Base-by-base conservation (phyloP, 2,329 filamentous ascomycete species). In the Xylariomycetidae sp. region DNA sequence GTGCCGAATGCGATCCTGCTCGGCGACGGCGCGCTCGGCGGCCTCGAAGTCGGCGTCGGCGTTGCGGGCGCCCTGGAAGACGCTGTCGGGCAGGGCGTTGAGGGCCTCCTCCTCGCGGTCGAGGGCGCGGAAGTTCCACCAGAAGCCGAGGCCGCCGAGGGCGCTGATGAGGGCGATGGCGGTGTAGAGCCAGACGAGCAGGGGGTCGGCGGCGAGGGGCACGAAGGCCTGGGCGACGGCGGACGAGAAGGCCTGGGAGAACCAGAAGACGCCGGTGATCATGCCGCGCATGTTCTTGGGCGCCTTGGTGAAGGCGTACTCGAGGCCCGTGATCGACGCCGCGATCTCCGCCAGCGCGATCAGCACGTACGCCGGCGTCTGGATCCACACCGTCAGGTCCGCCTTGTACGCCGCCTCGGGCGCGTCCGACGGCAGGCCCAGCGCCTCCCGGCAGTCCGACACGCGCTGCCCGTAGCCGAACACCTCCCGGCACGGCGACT, bases 241-340 rank as follows among this genome's bases (percentile, higher is more conserved):
- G 25, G 78, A 68, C 6, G 78, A 76, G 50, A 88, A 74, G 30
- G 82, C 80, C 23, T 72, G 77, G 63, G 76, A 82, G 62, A 87
- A 82, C 32, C 85, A 72, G 30, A 75, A 75, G 34, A 87, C 67
- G 8, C 77, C 74, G 46, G 72, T 70, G n/a, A 88, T 79, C 35
- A 87, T 70, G 16, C 78, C 82, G 5, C 82, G 72, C 83, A 88
- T 88, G 62, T 85, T 87, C 52, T 71, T 72, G 7, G 84, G 85
- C 0, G 82, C 82, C 58, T 87, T 87, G 50, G 81, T 82, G 61
- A 79, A 87, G 15, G 84, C 83, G 45, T 85, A 87, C 58, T 88
- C 83, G 12, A 86, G 70, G 10, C 72, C 76, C 1, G 69, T 73
- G 43, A 72, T 72, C 36, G 64, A 68, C 1, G 67, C 64, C 35